Base-by-base conservation (phyloP, 78 protist species). In the Anaeramoeba flamelloides region DNA sequence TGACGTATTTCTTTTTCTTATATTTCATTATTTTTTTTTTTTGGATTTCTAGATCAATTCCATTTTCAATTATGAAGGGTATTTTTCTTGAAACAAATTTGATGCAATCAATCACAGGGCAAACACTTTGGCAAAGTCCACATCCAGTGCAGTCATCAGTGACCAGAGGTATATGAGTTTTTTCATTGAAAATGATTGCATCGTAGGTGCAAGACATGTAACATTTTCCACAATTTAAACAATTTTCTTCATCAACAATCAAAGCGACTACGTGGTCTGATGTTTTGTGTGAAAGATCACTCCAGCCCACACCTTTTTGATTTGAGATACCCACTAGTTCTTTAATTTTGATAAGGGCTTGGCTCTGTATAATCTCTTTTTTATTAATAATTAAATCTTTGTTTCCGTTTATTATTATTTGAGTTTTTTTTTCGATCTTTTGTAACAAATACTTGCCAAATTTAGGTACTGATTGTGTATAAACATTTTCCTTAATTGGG, bases 221-320 rank as follows among this genome's bases (percentile, higher is more conserved):
- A 82, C 97, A 93, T 82, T 91, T 91, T 75, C 97, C 97, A 80
- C 97, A 93, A 88, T 93, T 93, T 81, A 93, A 92, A 87, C 97
- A 93, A 83, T 84, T 34, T 32, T 93, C 97, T 53, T 89, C 92
- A 82, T 93, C 91, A n/a, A n/a, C n/a, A 31, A 93, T 80, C 38
- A 86, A 41, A 1, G 97, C 97, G 0, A 93, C 94, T 30, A 89
- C 94, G 82, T 93, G 96, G 76, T 77, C 78, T 86, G 82, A 82
- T 87, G 82, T 65, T 39, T 32, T 86, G 89, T n/a, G 86, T 69
- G 37, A 89, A 90, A 39, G 91, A 88, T 80, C 74, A 40, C 36
- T 86, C 84, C 36, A 90, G 82, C n/a, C n/a, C n/a, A n/a, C n/a
- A n/a, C n/a, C n/a, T n/a, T n/a, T n/a, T n/a, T n/a, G n/a, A n/a